These are phyloP conservation scores for Pestalotiopsis fici DNA, from an alignment of 2,329 filamentous ascomycete genomes.

Conservation along the genomic window DNA sequence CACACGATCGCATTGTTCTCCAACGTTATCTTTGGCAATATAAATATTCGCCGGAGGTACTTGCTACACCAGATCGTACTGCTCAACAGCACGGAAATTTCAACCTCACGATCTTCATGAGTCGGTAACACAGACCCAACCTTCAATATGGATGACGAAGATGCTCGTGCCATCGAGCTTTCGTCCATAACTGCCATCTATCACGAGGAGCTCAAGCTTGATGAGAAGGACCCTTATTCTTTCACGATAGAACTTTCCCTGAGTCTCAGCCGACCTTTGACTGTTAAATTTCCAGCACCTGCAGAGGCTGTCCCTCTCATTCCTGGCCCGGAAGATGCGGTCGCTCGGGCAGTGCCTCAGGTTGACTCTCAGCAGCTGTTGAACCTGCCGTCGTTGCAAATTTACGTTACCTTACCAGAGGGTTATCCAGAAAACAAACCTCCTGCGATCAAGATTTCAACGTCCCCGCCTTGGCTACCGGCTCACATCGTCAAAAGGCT, in stretches of 20 bases:
- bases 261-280: constrained; percentile 53
- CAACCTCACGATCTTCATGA: constrained; percentile 11
- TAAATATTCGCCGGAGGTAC: background rate
- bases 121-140: constrained; percentile 20
- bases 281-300: constrained; percentile 57
- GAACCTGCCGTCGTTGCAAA: constrained; percentile 58
- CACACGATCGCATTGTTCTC: background rate
- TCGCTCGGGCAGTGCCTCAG: constrained; percentile 11
- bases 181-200: constrained; percentile 65
- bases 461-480: constrained; percentile 60
- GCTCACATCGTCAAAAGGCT: constrained; percentile 47
- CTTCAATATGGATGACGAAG: constrained; percentile 40
- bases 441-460: constrained; percentile 52
- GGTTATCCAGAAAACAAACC: constrained; percentile 58
- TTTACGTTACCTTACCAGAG: constrained; percentile 55
- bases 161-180: constrained; percentile 60
- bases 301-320: constrained; percentile 32
- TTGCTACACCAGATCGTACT: background rate
- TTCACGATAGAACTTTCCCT: constrained; percentile 61
- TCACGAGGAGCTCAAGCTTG: constrained; percentile 57
- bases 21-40: background rate
- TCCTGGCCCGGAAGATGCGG: constrained; percentile 13
- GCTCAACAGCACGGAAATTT: background rate
- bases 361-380: constrained; percentile 50
- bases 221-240: constrained; percentile 43